Evolutionary conservation across 192 early-diverging fungal genomes (phyloP).

Genomic region (Phlyctochytrium arcticum): DNA sequence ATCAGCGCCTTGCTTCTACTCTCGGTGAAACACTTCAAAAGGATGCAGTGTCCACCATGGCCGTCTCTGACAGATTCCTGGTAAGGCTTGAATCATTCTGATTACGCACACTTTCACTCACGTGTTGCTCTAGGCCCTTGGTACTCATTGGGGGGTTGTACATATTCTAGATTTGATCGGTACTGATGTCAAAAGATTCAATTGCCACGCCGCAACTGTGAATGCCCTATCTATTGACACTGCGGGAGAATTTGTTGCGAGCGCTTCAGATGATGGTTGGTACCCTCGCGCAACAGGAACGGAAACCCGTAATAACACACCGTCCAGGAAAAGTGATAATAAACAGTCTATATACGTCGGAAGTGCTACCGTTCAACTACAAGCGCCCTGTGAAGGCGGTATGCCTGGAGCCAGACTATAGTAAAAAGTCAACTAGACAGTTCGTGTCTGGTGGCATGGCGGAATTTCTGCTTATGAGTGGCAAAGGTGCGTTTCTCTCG

Average conservation of each 20-base stretch:
- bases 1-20: constrained; percentile 75
- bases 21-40: constrained; percentile 75
- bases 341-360: constrained; percentile 71
- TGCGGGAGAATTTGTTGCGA: constrained; percentile 83
- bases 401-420: constrained; percentile 86
- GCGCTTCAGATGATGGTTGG: constrained; percentile 87
- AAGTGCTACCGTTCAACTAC: constrained; percentile 69
- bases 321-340: constrained; percentile 76
- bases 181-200: constrained; percentile 81
- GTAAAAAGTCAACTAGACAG: constrained; percentile 64
- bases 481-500: constrained; percentile 79
- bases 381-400: constrained; percentile 86
- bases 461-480: constrained; percentile 79
- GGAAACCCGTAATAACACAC: background rate
- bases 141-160: constrained; percentile 88
- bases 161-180: constrained; percentile 90
- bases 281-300: background rate
- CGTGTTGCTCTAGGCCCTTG: constrained; percentile 54
- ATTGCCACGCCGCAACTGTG: constrained; percentile 80
- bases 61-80: constrained; percentile 81
- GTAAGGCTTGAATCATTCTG: constrained; percentile 47
- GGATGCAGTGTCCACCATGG: constrained; percentile 78
- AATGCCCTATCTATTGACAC: constrained; percentile 83
- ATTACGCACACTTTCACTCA: background rate
- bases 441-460: constrained; percentile 90